Evolutionary conservation across 495 filamentous ascomycete genomes (phyloP).

Genomic region (Neurospora sp.): DNA sequence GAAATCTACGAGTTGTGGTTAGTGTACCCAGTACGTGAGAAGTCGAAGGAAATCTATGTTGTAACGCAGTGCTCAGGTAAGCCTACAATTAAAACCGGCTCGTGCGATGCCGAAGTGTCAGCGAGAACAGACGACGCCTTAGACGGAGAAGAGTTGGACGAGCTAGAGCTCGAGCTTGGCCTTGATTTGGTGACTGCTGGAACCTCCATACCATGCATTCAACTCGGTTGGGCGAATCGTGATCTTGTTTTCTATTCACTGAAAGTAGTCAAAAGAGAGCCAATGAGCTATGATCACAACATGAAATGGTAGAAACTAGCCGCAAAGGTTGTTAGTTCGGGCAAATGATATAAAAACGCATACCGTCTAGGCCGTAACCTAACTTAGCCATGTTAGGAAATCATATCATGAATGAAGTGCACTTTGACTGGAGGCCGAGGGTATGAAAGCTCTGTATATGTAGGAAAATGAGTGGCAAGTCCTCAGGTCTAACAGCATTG

Average conservation of each 20-base stretch:
- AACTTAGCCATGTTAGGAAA: not conserved
- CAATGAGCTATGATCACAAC: not conserved
- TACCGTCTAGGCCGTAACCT: not conserved
- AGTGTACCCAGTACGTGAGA: not conserved
- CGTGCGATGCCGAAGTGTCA: not conserved
- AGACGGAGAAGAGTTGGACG: not conserved
- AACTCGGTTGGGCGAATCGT: not conserved
- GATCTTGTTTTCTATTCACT: not conserved
- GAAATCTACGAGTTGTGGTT: not conserved
- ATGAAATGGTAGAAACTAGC: not conserved
- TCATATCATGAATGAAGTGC: not conserved
- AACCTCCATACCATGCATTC: not conserved
- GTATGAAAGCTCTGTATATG: not conserved
- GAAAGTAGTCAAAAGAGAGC: not conserved
- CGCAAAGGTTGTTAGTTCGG: not conserved
- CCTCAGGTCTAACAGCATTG: not conserved
- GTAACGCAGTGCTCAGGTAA: not conserved
- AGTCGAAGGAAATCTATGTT: not conserved
- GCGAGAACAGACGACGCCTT: not conserved
- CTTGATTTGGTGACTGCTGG: not conserved
- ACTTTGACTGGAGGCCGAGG: not conserved
- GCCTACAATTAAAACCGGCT: not conserved
- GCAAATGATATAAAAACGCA: not conserved
- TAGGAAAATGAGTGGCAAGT: not conserved
- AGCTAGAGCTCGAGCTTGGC: not conserved